These are phyloP conservation scores for Turnera subulata DNA, from an alignment of 345 rosid species.

Conservation along the genomic window DNA sequence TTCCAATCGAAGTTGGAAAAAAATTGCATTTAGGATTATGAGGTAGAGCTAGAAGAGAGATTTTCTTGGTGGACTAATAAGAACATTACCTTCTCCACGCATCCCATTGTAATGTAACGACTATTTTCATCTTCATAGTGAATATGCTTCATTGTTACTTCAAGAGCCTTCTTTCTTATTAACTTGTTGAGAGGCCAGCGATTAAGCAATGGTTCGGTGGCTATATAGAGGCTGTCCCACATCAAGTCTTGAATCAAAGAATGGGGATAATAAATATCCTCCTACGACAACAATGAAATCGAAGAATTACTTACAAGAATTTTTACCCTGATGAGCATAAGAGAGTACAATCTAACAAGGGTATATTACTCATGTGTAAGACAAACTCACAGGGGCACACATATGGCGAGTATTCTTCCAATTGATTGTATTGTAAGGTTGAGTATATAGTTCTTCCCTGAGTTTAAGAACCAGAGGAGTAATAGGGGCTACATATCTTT, in stretches of 20 bases:
- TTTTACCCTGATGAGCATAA: no score
- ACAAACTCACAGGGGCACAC: slow-evolving; percentile 6
- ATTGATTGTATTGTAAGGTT: slow-evolving; percentile 10
- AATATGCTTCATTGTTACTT: slow-evolving; percentile 20
- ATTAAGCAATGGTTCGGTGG: slow-evolving; percentile 15
- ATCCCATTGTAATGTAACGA: slow-evolving; percentile 19
- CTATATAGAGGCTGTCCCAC: slow-evolving; percentile 10
- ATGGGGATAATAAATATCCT: slow-evolving; percentile 19
- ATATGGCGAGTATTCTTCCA: slow-evolving; percentile 10
- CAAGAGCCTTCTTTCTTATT: slow-evolving; percentile 11
- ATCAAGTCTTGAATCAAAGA: slow-evolving; percentile 16
- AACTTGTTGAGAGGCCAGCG: slow-evolving; percentile 17
- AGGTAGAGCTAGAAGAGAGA: not conserved
- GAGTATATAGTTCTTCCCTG: slow-evolving; percentile 14
- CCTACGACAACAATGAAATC: no score
- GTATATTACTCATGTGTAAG: no score
- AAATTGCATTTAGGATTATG: not conserved
- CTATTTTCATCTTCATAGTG: slow-evolving; percentile 23
- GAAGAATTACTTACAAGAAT: no score
- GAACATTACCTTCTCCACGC: slow-evolving; percentile 15
- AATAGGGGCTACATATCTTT: slow-evolving; percentile 19
- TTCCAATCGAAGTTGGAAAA: no score
- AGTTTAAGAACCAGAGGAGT: slow-evolving; percentile 20
- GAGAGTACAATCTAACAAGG: no score
- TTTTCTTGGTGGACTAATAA: not conserved